Percentiles rank a stretch among this genome's conserved stretches.
Evolutionary conservation across 805 yeast genomes (phyloP).

Genomic region (Isabelozyma gotoi): DNA sequence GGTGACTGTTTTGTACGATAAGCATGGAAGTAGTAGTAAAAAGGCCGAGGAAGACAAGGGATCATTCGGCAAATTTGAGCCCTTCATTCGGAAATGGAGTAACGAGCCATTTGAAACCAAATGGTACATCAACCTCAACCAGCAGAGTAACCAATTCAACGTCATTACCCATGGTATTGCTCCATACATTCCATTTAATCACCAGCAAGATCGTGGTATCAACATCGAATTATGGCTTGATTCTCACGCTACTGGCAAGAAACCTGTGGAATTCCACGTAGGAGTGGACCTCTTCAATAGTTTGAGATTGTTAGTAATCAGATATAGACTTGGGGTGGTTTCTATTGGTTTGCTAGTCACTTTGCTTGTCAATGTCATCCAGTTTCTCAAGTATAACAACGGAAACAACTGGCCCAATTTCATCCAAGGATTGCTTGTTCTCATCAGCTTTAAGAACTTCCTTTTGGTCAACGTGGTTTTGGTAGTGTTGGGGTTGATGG

Average conservation of each 20-base stretch:
- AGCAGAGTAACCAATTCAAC: slow-evolving; percentile 16
- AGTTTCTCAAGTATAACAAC: slow-evolving; percentile 45
- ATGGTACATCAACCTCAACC: slow-evolving; percentile 63
- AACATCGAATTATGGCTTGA: slow-evolving; percentile 51
- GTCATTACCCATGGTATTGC: slow-evolving; percentile 62
- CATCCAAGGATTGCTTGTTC: slow-evolving; percentile 35
- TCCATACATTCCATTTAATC: slow-evolving; percentile 61
- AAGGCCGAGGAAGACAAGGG: slow-evolving; percentile 5
- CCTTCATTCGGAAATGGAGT: slow-evolving; percentile 68
- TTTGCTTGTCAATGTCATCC: slow-evolving; percentile 51
- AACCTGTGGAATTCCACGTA: slow-evolving; percentile 38
- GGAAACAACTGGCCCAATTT: slow-evolving; percentile 28
- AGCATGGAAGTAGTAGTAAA: too few species aligned
- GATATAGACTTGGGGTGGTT: slow-evolving; percentile 75
- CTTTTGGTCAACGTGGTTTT: slow-evolving; percentile 17
- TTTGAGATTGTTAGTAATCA: slow-evolving; percentile 64
- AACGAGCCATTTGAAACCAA: slow-evolving; percentile 71
- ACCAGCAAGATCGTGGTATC: slow-evolving; percentile 21
- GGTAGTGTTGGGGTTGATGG: slow-evolving; percentile 35
- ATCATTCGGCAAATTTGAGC: slow-evolving; percentile 39
- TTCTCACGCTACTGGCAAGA: slow-evolving; percentile 23
- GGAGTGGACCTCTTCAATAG: slow-evolving; percentile 58
- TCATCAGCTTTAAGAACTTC: slow-evolving; percentile 30
- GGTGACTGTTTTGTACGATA: slow-evolving; percentile 17
- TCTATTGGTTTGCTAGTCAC: slow-evolving; percentile 67